Evolutionary conservation across 164 flowering plant species (phyloP).

Genomic region (Vitis rupestris): DNA sequence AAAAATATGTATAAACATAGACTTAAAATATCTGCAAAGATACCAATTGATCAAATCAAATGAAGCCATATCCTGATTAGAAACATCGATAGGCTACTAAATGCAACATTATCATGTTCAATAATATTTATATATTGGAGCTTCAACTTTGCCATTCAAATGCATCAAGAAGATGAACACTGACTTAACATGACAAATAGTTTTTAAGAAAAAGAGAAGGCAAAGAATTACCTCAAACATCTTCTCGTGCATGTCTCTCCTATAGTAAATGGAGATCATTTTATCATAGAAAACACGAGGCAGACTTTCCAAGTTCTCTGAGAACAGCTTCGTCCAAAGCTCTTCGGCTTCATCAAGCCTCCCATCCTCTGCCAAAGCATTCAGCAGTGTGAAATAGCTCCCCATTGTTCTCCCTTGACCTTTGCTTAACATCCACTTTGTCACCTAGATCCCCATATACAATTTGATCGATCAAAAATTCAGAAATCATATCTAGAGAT

Average conservation of each 20-base stretch:
- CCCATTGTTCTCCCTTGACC: conserved; percentile 98
- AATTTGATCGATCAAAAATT: background rate
- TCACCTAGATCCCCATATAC: conserved; percentile 44
- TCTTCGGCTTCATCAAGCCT: conserved; percentile 92
- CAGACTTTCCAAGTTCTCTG: conserved; percentile 61
- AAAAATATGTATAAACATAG: too few species aligned
- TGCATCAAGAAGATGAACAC: too few species aligned
- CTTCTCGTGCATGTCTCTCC: conserved; percentile 69
- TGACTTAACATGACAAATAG: background rate
- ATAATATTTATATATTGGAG: too few species aligned
- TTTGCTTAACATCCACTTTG: conserved; percentile 97
- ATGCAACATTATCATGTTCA: too few species aligned
- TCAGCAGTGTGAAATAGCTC: conserved; percentile 63
- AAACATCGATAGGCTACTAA: too few species aligned
- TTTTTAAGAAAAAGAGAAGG: background rate
- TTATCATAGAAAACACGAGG: conserved; percentile 80
- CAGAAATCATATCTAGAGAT: background rate
- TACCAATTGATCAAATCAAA: too few species aligned
- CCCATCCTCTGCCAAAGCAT: conserved; percentile 81
- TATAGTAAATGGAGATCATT: conserved; percentile 77
- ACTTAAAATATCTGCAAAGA: too few species aligned
- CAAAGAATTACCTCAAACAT: conserved; percentile 75
- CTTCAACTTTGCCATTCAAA: too few species aligned
- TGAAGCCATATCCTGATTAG: too few species aligned
- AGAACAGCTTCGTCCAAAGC: conserved; percentile 65